Evolutionary conservation across 495 filamentous ascomycete species (phyloP).

Genomic region (Penicillium subrubescens): DNA sequence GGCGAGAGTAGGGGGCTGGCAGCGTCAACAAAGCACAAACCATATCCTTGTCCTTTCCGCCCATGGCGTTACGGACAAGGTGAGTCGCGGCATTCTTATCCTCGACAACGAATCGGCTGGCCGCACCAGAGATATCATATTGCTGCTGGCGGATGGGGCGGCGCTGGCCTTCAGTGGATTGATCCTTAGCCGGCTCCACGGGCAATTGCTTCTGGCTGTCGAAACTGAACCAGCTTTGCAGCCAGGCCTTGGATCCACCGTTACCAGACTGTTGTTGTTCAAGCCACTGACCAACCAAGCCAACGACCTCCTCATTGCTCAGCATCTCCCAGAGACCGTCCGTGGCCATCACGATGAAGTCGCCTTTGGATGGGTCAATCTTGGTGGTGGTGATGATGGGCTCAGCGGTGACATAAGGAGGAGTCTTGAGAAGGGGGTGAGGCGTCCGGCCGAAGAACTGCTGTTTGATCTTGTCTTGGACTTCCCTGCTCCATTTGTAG

Average conservation of each 20-base stretch:
- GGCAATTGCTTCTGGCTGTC: slow-evolving; percentile 50
- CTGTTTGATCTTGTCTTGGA: slow-evolving; percentile 75
- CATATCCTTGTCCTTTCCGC: slow-evolving; percentile 92
- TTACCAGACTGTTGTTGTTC: slow-evolving; percentile 64
- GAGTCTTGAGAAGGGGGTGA: slow-evolving; percentile 74
- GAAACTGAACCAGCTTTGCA: slow-evolving; percentile 52
- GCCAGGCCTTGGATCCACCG: slow-evolving; percentile 43
- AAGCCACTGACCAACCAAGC: slow-evolving; percentile 94
- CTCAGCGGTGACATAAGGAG: slow-evolving; percentile 97
- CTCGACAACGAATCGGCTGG: slow-evolving; percentile 85
- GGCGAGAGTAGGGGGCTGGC: slow-evolving; percentile 82
- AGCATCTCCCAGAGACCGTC: slow-evolving; percentile 99
- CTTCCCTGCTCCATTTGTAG: slow-evolving; percentile 92
- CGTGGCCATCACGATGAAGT: slow-evolving; percentile 95
- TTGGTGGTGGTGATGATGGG: slow-evolving; percentile 94
- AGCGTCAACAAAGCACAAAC: slow-evolving; percentile 91
- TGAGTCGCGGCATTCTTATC: slow-evolving; percentile 98
- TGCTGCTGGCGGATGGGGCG: slow-evolving; percentile 84
- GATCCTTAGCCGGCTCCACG: slow-evolving; percentile 51
- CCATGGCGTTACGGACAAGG: slow-evolving; percentile 91
- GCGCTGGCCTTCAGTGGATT: slow-evolving; percentile 55
- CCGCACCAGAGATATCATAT: slow-evolving; percentile 69
- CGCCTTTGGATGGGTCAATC: slow-evolving; percentile 84
- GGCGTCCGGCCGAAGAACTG: slow-evolving; percentile 84
- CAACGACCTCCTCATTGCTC: slow-evolving; percentile 97